Percentiles rank a stretch among this genome's conserved stretches.
phyloP scores from a whole-genome alignment of 1,139 yeast genomes.

The Kodamaea anthophila region DNA sequence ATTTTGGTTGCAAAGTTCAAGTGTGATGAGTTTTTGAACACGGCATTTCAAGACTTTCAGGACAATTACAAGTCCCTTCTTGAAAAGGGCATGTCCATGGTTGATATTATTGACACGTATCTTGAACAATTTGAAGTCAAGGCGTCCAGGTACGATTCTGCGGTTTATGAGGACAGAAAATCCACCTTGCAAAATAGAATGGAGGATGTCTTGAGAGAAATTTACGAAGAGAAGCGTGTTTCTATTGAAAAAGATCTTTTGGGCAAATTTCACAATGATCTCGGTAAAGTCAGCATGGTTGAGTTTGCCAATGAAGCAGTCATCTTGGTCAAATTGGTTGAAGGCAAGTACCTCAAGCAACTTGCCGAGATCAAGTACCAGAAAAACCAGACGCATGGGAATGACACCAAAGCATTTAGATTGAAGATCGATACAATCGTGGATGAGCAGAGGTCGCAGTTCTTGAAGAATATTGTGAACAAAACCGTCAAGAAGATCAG shows the following conservation, averaged over 20 bases:
- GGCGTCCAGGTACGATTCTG: conserved; percentile 66
- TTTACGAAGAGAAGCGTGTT: conserved; percentile 29
- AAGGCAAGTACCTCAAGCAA: conserved; percentile 2
- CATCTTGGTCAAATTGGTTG: conserved; percentile 3
- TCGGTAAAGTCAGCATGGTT: conserved; percentile 6
- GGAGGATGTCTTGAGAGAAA: conserved; percentile 34
- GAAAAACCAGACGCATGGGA: conserved; percentile 5
- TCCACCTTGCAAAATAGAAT: conserved; percentile 41
- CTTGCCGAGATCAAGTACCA: conserved; percentile 6
- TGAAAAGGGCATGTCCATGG: conserved; percentile 18
- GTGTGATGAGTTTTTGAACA: conserved; percentile 77
- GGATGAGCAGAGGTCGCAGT: conserved; percentile 39
- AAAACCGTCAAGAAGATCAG: conserved; percentile 37
- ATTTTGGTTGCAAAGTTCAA: conserved; percentile 89
- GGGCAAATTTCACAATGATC: conserved; percentile 8
- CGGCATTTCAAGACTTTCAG: conserved; percentile 45
- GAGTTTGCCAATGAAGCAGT: conserved; percentile 4
- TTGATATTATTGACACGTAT: conserved; percentile 37
- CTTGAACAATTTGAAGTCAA: conserved; percentile 53
- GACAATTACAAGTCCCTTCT: conserved; percentile 21
- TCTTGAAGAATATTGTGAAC: conserved; percentile 33
- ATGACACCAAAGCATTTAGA: conserved; percentile 3
- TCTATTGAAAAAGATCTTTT: conserved; percentile 15
- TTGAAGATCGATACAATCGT: conserved; percentile 19
- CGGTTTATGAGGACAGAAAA: conserved; percentile 63